Evolutionary conservation across 2,329 filamentous ascomycete genomes (phyloP), one percentile per base, ranked within the genome.

Genomic region (Aureobasidium musti): DNA sequence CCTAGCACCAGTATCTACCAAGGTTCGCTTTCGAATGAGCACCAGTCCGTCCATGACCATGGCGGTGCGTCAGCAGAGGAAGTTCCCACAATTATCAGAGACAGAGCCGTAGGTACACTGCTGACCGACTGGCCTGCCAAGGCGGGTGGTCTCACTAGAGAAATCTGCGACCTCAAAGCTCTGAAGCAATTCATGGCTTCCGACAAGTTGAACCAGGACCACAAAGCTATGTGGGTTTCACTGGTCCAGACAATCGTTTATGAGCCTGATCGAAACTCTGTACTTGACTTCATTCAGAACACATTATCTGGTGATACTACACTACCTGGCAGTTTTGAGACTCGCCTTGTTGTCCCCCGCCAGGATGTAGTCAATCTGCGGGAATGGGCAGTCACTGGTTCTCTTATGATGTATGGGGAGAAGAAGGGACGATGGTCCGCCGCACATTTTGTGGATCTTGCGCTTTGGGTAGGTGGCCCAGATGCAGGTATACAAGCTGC

Each of bases 221-320:
- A 53, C 50, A 53, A 53, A n/a, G 50, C 50, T 1, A 53, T 53
- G 50, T 53, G 50, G 50, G n/a, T 53, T 2, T 53, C 50, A n/a
- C 10, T 53, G 30, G 30, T 35, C 2, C 50, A 53, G 26, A 53
- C 30, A 14, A 53, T 53, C 8, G 30, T 53, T 1, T 10, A 53
- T 37, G 28, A 35, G 17, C 50, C 30, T 11, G 50, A 53, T 33
- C 50, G 6, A 23, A 21, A 33, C 7, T 53, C 19, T n/a, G 30
- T 53, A 5, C 28, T 53, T 13, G 10, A 11, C 5, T 33, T 23
- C 13, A 30, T 53, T 23, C 28, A 53, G 23, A n/a, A 53, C 4
- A 6, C 11, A 2, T 6, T 53, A 11, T 35, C 19, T 2, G 50
- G 50, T 10, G n/a, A 33, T 7, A 6, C n/a, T 6, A 21, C 11